Evolutionary conservation across 148 eudicot genomes (phyloP).

Genomic region (Diospyros kaki): DNA sequence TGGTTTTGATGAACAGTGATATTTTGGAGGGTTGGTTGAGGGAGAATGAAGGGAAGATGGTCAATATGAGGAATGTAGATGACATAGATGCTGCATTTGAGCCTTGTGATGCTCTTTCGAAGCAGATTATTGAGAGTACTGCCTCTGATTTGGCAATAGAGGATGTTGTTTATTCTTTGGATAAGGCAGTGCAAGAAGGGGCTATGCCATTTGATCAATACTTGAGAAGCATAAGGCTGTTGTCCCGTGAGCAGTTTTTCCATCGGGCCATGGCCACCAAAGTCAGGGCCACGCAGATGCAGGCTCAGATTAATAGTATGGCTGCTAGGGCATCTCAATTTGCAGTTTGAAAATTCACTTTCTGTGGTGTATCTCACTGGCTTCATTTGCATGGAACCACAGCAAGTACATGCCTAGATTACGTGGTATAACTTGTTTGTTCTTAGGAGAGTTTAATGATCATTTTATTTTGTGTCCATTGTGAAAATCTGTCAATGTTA

Average conservation of each 20-base stretch:
- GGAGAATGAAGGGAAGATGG: constrained; percentile 65
- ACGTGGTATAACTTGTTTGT: background rate
- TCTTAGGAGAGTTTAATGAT: background rate
- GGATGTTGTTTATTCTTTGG: constrained; percentile 77
- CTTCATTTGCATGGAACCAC: background rate
- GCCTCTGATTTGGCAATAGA: constrained; percentile 83
- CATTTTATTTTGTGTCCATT: background rate
- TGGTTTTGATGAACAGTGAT: constrained; percentile 76
- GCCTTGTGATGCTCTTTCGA: constrained; percentile 68
- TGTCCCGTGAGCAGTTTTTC: constrained; percentile 90
- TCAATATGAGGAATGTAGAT: constrained; percentile 22
- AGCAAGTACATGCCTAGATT: background rate
- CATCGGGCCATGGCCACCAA: constrained; percentile 67
- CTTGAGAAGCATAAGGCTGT: constrained; percentile 70
- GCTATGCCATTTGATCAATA: constrained; percentile 73
- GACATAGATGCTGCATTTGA: constrained; percentile 70
- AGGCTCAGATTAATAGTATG: constrained; percentile 82
- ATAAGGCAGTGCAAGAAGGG: constrained; percentile 88
- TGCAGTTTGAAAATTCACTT: constrained; percentile 22
- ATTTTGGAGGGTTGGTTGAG: constrained; percentile 80
- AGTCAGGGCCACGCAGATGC: constrained; percentile 79
- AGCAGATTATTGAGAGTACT: constrained; percentile 76
- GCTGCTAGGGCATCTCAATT: constrained; percentile 68
- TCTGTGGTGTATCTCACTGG: background rate
- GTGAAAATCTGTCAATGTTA: constrained; percentile 5